Conservation (phyloP, 768 basidiomycete species). For the Leucosporidium creatinivorum region DNA sequence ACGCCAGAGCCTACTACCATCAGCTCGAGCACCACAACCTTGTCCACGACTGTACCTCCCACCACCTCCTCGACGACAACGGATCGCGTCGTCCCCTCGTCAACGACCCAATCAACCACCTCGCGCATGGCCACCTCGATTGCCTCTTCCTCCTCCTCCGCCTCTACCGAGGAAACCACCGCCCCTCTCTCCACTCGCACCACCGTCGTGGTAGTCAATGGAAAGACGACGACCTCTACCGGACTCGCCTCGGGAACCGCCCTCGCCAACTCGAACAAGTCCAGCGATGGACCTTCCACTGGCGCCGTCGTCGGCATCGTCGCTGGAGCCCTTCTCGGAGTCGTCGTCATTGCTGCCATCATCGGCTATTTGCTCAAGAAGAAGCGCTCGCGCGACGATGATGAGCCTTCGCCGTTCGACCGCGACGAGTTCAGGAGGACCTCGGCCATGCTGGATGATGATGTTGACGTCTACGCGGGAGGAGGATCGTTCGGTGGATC, state of each 20-base stretch:
- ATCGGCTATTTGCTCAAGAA: conserved; percentile 23
- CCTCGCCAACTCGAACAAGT: not conserved
- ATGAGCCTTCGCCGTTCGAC: conserved; percentile 29
- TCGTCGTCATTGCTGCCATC: conserved; percentile 15
- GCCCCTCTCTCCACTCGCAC: not conserved
- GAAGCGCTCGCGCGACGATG: conserved; percentile 16
- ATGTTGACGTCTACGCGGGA: conserved; percentile 5
- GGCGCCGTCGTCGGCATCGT: conserved; percentile 46
- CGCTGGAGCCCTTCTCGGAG: conserved; percentile 19
- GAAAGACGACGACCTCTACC: not conserved
- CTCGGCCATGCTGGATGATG: conserved; percentile 28
- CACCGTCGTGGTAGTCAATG: not conserved
- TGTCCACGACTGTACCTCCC: not conserved
- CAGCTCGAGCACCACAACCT: not conserved
- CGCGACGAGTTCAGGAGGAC: conserved; percentile 28
- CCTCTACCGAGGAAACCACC: not conserved
- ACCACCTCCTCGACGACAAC: not conserved
- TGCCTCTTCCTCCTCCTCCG: not conserved
- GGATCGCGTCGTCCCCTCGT: too few species aligned
- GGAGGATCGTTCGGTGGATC: too few species aligned
- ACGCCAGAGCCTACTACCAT: not conserved
- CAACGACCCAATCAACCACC: not conserved
- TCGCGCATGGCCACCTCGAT: not conserved
- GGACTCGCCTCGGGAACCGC: not conserved
- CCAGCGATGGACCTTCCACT: conserved; percentile 31